Evolutionary conservation across 2,329 filamentous ascomycete species (phyloP), one percentile per base, ranked within the genome.

Genomic region (Scytalidium sp.): DNA sequence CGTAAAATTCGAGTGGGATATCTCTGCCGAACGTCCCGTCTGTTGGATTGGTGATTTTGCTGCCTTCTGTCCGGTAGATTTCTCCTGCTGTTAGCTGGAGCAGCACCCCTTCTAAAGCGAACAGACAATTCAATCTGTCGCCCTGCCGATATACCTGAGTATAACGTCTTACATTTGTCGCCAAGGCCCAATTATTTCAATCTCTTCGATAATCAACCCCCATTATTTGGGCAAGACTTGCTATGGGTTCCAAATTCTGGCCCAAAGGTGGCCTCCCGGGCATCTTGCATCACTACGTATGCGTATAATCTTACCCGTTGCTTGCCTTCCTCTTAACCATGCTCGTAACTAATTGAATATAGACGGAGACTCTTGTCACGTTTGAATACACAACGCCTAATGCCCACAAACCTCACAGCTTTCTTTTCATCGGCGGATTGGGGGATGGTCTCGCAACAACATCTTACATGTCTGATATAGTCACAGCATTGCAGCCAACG

Each of bases 341-440:
- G n/a, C n/a, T n/a, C 17, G 6, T 21, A 50, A 25, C 42, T 53
- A 44, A 57, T 42, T 45, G 3, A 7, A 6, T 25, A 20, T 53
- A 71, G 68, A 69, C 68, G 15, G 69, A 71, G 51, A 66, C 61
- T 3, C 63, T 71, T 19, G 64, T 68, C 13, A 57, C 57, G 5
- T 72, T 71, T 51, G 69, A 72, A 52, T 71, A 69, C 49, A 65
- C 65, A 6, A 60, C 65, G 19, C 55, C 47, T 41, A 51, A 50
- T 21, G 42, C 52, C 23, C 58, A 54, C 17, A 64, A 69, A 55
- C 67, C 64, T 11, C 70, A 79, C 65, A 78, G 71, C 19, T 61
- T 80, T 48, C 62, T 80, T 54, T 80, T 74, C 67, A 64, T 80
- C 50, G 76, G 75, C 47, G 78, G 78, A 39, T 70, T 81, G 5